Percentiles rank a stretch among this genome's conserved stretches.
Evolutionary conservation across 768 basidiomycete genomes (phyloP).

Genomic region (Thelephora ganbajun): DNA sequence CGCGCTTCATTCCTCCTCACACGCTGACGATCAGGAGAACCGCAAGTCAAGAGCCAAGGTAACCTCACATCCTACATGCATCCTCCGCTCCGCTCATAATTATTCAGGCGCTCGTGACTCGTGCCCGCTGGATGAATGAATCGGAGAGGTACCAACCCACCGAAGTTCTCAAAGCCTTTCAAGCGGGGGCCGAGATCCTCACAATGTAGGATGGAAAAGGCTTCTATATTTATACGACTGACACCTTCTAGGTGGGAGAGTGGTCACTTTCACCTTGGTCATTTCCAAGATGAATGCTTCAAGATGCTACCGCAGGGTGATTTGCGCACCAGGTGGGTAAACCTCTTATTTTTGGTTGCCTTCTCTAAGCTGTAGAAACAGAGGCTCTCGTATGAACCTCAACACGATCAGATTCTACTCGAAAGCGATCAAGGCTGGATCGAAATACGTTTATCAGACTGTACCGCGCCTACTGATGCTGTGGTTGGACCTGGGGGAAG

Average conservation of each 20-base stretch:
- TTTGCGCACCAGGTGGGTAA: slow-evolving; percentile 28
- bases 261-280: slow-evolving; percentile 73
- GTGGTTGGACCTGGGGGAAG: slow-evolving; percentile 87
- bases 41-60: slow-evolving; percentile 60
- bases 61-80: slow-evolving; percentile 3
- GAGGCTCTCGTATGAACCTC: slow-evolving; percentile 49
- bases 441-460: slow-evolving; percentile 94
- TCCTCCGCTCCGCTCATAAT: background rate
- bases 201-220: slow-evolving; percentile 26
- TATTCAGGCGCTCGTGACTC: slow-evolving; percentile 56
- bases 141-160: slow-evolving; percentile 66
- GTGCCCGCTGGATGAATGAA: slow-evolving; percentile 89
- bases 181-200: slow-evolving; percentile 32
- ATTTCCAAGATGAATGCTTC: slow-evolving; percentile 73
- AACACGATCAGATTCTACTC: slow-evolving; percentile 55
- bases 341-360: background rate
- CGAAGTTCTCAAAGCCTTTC: slow-evolving; percentile 46
- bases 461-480: slow-evolving; percentile 88
- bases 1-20: slow-evolving; percentile 22
- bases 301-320: slow-evolving; percentile 37
- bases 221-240: background rate
- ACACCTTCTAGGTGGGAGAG: slow-evolving; percentile 56
- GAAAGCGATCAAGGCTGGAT: slow-evolving; percentile 63
- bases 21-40: background rate
- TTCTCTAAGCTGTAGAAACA: slow-evolving; percentile 12